Evolutionary conservation across 192 early-diverging fungal species (phyloP), one percentile per base, ranked within the genome.

Genomic region (Podila epicladia): DNA sequence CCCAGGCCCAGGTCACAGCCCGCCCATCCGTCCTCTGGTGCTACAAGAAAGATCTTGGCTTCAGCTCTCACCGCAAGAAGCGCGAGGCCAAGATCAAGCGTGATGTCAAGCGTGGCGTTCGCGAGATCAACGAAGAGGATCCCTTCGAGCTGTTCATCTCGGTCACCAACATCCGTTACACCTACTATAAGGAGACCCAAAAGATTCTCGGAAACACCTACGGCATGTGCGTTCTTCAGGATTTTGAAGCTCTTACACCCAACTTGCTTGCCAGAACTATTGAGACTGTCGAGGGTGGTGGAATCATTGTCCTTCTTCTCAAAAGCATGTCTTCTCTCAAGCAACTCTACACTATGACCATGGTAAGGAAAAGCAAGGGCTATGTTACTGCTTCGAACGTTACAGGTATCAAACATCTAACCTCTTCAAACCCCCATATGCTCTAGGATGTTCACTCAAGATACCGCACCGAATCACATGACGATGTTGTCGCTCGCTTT

Each of bases 161-260:
- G 4, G 92, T 95, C 57, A 98, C 98, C 32, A 91, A 96, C 75
- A 98, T 99, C 77, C 91, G 97, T 67, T 99, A 99, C 87, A 94
- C 96, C 31, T 99, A 98, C 91, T 99, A 99, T 90, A 99, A 99
- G 82, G 98, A 99, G 82, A 96, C 97, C 24, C 93, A 98, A 72
- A 99, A 97, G 82, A 95, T 99, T 71, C 89, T 99, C 64, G 98
- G 98, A 74, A 95, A 96, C 80, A 99, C 98, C 28, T 99, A 93
- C 71, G 98, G 98, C 8, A 99, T 99, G 98, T 98, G 97, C 67
- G 92, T 99, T 32, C 84, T 99, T 62, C 94, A 96, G 90, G 98
- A 99, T 85, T 99, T 99, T 82, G 98, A 99, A 78, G 97, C 98
- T 7, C 87, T 99, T 67, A 99, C 98, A 20, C 98, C 98, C 57